These are phyloP conservation scores for Arthrobotrys entomopaga DNA, from an alignment of 2,329 filamentous ascomycete species.

Conservation along the genomic window DNA sequence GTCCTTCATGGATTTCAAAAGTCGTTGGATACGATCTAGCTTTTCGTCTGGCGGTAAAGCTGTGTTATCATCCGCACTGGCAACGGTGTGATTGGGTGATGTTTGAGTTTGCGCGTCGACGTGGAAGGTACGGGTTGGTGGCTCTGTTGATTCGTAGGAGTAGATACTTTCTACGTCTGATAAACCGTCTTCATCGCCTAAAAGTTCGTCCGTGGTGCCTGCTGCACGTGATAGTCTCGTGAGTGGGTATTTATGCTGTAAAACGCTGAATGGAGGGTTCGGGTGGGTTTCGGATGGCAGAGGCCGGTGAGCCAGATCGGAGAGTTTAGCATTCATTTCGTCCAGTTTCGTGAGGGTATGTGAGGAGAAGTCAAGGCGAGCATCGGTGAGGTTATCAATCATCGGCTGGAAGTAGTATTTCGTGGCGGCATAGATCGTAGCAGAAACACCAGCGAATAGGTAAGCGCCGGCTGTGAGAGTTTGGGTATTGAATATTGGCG, in stretches of 20 bases:
- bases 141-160: constrained; percentile 65
- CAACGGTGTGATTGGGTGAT: constrained; percentile 65
- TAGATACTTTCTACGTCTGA: constrained; percentile 55
- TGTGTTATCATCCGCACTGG: constrained; percentile 59
- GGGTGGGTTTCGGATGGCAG: constrained; percentile 48
- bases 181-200: constrained; percentile 61
- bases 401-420: constrained; percentile 74
- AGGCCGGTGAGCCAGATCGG: constrained; percentile 62
- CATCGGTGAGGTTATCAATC: constrained; percentile 66
- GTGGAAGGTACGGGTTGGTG: constrained; percentile 82
- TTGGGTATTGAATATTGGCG: constrained; percentile 72
- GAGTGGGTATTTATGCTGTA: constrained; percentile 49
- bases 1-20: constrained; percentile 58
- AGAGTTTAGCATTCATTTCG: constrained; percentile 66
- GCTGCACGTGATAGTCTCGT: constrained; percentile 19
- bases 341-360: constrained; percentile 66
- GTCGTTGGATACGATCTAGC: constrained; percentile 56
- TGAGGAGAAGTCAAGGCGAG: constrained; percentile 67
- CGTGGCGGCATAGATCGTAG: constrained; percentile 75
- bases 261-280: constrained; percentile 48
- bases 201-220: constrained; percentile 28
- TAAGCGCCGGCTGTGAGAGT: constrained; percentile 71
- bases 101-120: constrained; percentile 84
- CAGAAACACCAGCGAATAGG: constrained; percentile 69
- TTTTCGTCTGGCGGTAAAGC: constrained; percentile 57